Percentiles rank a stretch among this genome's conserved stretches.
Evolutionary conservation across 495 filamentous ascomycete genomes (phyloP).

Genomic region (Hypoxylon lenormandii): DNA sequence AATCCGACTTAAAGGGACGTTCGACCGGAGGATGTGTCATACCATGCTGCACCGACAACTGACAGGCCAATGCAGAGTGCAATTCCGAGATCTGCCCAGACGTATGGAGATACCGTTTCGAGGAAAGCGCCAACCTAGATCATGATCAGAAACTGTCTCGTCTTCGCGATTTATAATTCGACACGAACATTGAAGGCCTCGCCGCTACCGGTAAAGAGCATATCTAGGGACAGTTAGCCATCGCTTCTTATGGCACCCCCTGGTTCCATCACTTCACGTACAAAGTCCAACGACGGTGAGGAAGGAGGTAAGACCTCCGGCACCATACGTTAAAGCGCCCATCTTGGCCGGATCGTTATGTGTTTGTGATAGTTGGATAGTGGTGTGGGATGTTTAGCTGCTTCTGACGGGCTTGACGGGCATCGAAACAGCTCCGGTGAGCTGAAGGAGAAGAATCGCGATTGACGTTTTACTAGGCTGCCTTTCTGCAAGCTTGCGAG

Average conservation of each 20-base stretch:
- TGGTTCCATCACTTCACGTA: slow-evolving; percentile 58
- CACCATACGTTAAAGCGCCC: slow-evolving; percentile 71
- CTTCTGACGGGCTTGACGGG: slow-evolving; percentile 25
- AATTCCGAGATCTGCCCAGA: slow-evolving; percentile 91
- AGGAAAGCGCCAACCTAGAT: slow-evolving; percentile 89
- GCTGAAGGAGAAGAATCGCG: slow-evolving; percentile 42
- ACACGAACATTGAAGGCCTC: slow-evolving; percentile 91
- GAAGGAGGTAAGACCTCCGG: slow-evolving; percentile 75
- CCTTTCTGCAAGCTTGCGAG: slow-evolving; percentile 39
- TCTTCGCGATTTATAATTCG: slow-evolving; percentile 15
- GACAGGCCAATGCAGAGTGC: slow-evolving; percentile 94
- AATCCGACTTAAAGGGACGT: slow-evolving; percentile 7
- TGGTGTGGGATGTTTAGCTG: slow-evolving; percentile 20
- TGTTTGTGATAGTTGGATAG: slow-evolving; percentile 10
- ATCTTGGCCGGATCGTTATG: slow-evolving; percentile 55
- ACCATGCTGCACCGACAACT: slow-evolving; percentile 98
- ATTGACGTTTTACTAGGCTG: slow-evolving; percentile 44
- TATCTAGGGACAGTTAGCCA: slow-evolving; percentile 73
- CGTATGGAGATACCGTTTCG: slow-evolving; percentile 91
- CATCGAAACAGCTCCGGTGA: slow-evolving; percentile 40
- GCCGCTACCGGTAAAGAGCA: slow-evolving; percentile 96
- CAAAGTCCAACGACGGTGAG: slow-evolving; percentile 88
- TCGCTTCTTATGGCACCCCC: slow-evolving; percentile 16
- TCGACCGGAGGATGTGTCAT: slow-evolving; percentile 50
- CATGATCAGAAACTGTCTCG: slow-evolving; percentile 47